phyloP scores from a whole-genome alignment of 179 eudicot species.

The Spergularia azorica region DNA sequence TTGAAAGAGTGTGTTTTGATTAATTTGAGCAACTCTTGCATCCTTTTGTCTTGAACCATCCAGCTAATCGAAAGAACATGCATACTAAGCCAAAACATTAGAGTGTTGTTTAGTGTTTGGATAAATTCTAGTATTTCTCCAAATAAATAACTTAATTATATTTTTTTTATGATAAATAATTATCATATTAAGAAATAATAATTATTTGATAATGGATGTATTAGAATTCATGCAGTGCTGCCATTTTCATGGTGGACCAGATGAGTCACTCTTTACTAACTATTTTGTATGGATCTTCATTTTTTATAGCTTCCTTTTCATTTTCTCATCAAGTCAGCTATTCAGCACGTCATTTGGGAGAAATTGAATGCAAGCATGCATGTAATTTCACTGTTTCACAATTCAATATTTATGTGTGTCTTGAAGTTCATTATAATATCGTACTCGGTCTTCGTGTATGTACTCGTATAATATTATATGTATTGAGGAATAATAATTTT shows the following conservation, averaged over 20 bases:
- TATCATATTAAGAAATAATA: background rate
- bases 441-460: too few relatives aligned
- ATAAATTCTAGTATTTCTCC: conserved; percentile 6
- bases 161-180: background rate
- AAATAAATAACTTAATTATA: background rate
- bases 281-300: conserved; percentile 24
- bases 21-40: conserved; percentile 34
- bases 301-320: conserved; percentile 21
- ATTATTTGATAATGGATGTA: background rate
- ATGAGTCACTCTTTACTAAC: conserved; percentile 27
- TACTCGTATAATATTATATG: too few relatives aligned
- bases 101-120: conserved; percentile 31
- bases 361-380: conserved; percentile 2
- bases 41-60: conserved; percentile 31
- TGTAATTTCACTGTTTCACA: too few relatives aligned
- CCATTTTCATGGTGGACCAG: conserved; percentile 35
- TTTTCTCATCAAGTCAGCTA: conserved; percentile 14
- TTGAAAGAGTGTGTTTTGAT: conserved; percentile 12
- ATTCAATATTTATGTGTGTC: too few relatives aligned
- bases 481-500: too few relatives aligned
- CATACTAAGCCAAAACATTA: conserved; percentile 30
- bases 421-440: too few relatives aligned
- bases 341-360: conserved; percentile 9
- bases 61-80: conserved; percentile 32
- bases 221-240: conserved; percentile 25